Evolutionary conservation across 1,284 basidiomycete genomes (phyloP), one percentile per base, ranked within the genome.

Genomic region (Leccinum angustisporum): DNA sequence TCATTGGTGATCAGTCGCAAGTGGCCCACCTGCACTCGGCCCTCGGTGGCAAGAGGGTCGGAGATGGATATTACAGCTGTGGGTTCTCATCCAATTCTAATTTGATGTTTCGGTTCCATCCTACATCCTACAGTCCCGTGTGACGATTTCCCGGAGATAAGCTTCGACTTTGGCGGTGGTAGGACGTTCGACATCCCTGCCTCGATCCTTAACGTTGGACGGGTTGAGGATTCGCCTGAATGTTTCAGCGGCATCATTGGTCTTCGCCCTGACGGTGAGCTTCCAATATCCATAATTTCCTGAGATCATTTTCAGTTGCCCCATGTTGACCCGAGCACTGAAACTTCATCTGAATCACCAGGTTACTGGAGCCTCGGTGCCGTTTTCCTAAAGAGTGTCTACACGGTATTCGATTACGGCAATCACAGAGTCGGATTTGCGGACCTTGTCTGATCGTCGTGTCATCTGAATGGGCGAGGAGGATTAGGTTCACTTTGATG

Each of bases 391-490:
- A 10, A 43, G 40, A 43, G n/a, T 5, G 40, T 43, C 40, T 43
- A 43, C 40, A 43, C 40, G n/a, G n/a, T 43, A 10, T 43, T 43
- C 9, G 40, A 43, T 43, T 43, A 9, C n/a, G n/a, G 40, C 4
- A 43, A 43, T 18, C 8, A 18, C 9, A n/a, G 8, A n/a, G n/a
- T 43, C 9, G 40, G 40, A 43, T 43, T 43, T 43, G n/a, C 40
- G 9, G 9, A 10, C 16, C 40, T 43, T n/a, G 40, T 43, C 40
- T 43, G 40, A 43, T 43, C 9, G n/a, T 43, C 38, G 36, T 16
- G 6, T 82, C 79, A 53, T 83, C 77, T 0, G 67, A 70, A 65
- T 85, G 84, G 1, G 81, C 80, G 14, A 70, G 71, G 62, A 79
- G 64, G 3, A 85, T 74, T 48, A 78, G 70, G 3, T 61, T 62